A percentile compares a stretch with the other conserved stretches of the same genome.
phyloP scores from a whole-genome alignment of 192 early-diverging fungal genomes.

The Piromyces finnis region DNA sequence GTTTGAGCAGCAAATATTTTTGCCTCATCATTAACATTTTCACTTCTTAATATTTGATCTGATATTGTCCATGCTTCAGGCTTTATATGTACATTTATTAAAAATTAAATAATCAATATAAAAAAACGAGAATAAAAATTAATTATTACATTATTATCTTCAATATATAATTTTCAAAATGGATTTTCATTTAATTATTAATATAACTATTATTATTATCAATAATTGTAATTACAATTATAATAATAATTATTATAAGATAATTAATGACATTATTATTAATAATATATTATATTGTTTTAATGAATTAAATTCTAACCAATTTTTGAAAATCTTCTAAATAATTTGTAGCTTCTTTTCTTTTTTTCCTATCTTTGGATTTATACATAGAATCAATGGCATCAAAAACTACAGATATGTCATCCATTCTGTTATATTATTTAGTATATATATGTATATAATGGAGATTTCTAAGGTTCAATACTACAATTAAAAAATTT shows the following conservation, averaged over 20 bases:
- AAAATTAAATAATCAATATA: too few species aligned
- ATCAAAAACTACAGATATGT: background rate
- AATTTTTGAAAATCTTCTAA: constrained; percentile 74
- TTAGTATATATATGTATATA: too few species aligned
- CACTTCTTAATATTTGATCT: constrained; percentile 46
- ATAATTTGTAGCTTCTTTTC: constrained; percentile 49
- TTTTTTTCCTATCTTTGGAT: constrained; percentile 12
- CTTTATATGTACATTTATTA: constrained; percentile 11
- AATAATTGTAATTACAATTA: too few species aligned
- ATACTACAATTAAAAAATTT: too few species aligned
- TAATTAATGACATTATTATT: too few species aligned
- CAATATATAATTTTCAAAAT: too few species aligned
- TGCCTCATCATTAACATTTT: constrained; percentile 28
- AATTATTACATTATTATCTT: too few species aligned
- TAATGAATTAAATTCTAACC: constrained; percentile 19
- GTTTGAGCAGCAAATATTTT: constrained; percentile 88
- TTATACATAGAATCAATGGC: background rate
- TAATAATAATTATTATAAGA: too few species aligned
- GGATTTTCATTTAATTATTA: too few species aligned
- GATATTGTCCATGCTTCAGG: constrained; percentile 69
- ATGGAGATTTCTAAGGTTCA: too few species aligned
- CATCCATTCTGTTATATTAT: background rate
- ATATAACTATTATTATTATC: too few species aligned
- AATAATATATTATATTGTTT: too few species aligned
- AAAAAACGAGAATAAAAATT: background rate